Base-by-base conservation (phyloP, 2,329 filamentous ascomycete genomes). In the Parafenestella ontariensis region DNA sequence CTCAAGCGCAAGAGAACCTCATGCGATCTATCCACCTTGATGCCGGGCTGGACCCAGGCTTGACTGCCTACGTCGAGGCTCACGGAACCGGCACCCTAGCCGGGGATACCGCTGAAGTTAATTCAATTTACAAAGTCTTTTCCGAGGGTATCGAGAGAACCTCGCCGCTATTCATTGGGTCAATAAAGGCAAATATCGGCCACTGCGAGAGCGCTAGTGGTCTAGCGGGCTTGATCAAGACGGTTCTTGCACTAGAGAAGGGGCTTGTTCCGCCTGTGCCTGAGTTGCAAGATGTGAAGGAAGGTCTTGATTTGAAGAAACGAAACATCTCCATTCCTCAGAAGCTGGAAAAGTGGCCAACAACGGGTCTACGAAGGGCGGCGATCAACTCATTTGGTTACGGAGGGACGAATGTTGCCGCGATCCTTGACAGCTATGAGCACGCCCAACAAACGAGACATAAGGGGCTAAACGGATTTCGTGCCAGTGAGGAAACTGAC, bases 171-270 rank as follows among this genome's bases (percentile, higher is more conserved):
- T 20, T 11, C 8, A 42, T 49, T 34, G 54, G 61, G 1, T 49
- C 21, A 37, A 48, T 34, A 56, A 64, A 15, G 49, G 67, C 2
- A 70, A 70, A 5, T 78, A n/a, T 71, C n/a, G 68, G 67, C 1
- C 68, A 71, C 42, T 34, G 54, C 3, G 67, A 69, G 20, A 49
- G 50, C 11, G 60, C 62, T 1, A 58, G 51, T 42, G 66, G 66
- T 1, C 17, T 69, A 3, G 56, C 62, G 4, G 51, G 51, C 17
- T 8, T 71, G 2, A 59, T 71, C 37, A 69, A 71, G 40, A 67
- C 71, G 1, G 50, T 57, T 11, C 28, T 62, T 5, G 46, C 56
- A 13, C 21, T 69, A 44, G 82, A 18, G 81, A 65, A 69, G n/a
- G 66, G 68, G 3, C n/a, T 54, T 6, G 61, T 72, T 0, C 61